Evolutionary conservation across 352 stramenopile species (phyloP).

Genomic region (Labyrinthula sp.): DNA sequence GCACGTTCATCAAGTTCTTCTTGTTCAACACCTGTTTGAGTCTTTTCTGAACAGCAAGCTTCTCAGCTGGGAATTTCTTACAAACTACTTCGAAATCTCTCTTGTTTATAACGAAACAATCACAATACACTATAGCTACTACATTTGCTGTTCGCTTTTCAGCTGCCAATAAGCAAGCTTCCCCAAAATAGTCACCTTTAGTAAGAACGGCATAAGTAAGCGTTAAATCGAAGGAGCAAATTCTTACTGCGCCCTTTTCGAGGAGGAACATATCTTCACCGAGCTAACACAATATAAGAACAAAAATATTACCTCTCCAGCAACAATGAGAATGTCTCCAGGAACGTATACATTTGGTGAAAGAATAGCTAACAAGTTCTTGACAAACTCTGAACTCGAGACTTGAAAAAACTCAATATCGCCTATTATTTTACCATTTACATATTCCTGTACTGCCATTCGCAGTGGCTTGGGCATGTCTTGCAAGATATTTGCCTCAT

Average conservation of each 20-base stretch:
- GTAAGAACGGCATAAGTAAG: conserved; percentile 27
- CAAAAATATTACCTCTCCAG: no score
- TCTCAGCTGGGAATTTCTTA: conserved; percentile 12
- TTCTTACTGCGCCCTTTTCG: conserved; percentile 12
- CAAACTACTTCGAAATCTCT: conserved; percentile 27
- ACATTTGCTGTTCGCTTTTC: conserved; percentile 29
- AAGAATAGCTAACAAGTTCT: conserved; percentile 21
- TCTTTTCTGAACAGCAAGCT: conserved; percentile 2
- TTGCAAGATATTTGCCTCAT: conserved; percentile 24
- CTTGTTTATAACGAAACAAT: conserved; percentile 30
- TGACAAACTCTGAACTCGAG: conserved; percentile 20
- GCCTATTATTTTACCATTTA: conserved; percentile 27
- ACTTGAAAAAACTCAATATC: conserved; percentile 23
- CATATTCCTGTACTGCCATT: conserved; percentile 29
- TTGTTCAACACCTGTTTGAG: conserved; percentile 19
- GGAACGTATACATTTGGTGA: conserved; percentile 20
- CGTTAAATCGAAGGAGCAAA: conserved; percentile 21
- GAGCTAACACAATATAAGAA: no score
- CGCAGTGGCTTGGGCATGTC: conserved; percentile 18
- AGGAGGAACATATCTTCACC: conserved; percentile 28
- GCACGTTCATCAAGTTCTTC: conserved; percentile 12
- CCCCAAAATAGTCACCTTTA: conserved; percentile 26
- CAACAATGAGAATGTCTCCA: conserved; percentile 19
- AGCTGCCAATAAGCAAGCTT: conserved; percentile 8
- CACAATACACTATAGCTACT: conserved; percentile 24